Conservation (phyloP, 805 yeast genomes). For the Candida namnaoensis region DNA sequence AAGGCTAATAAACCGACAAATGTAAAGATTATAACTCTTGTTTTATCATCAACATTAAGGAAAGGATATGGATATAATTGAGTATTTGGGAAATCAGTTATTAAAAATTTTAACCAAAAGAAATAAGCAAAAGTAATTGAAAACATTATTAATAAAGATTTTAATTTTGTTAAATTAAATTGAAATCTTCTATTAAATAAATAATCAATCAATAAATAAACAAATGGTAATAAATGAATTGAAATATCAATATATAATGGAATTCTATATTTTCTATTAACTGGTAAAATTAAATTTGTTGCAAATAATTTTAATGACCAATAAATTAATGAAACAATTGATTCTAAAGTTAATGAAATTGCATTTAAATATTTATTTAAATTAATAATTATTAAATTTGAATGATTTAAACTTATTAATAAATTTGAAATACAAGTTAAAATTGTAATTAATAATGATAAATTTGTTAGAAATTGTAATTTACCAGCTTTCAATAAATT, state of each 20-base stretch:
- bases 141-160: constrained; percentile 31
- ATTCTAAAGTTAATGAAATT: constrained; percentile 47
- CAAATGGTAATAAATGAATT: constrained; percentile 52
- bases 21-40: constrained; percentile 39
- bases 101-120: constrained; percentile 36
- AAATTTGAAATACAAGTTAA: constrained; percentile 29
- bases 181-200: constrained; percentile 41
- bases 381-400: background rate
- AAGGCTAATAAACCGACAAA: constrained; percentile 32
- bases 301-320: constrained; percentile 56
- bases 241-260: constrained; percentile 45
- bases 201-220: constrained; percentile 45
- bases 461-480: constrained; percentile 63
- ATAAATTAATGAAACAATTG: constrained; percentile 53
- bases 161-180: constrained; percentile 23
- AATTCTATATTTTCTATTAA: constrained; percentile 22
- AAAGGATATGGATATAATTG: constrained; percentile 63
- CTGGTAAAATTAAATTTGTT: background rate
- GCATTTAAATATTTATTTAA: constrained; percentile 26
- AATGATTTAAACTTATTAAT: constrained; percentile 23
- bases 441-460: constrained; percentile 43
- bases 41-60: constrained; percentile 39
- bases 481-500: constrained; percentile 51
- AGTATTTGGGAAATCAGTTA: constrained; percentile 31
- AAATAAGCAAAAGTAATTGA: constrained; percentile 42